Conservation (phyloP, 192 early-diverging fungal genomes). For the Podila clonocystis region DNA sequence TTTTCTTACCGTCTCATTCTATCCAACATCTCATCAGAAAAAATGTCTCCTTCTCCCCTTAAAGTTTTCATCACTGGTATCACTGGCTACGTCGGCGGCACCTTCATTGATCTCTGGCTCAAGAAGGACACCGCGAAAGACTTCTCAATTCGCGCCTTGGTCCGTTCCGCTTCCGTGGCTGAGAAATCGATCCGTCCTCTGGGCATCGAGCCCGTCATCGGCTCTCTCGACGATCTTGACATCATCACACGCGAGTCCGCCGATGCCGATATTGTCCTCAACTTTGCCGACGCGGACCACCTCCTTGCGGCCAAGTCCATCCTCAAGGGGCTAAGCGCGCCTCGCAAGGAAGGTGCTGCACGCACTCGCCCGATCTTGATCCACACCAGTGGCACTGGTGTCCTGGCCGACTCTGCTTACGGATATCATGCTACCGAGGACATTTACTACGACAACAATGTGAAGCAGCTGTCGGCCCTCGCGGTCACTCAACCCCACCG, state of each 20-base stretch:
- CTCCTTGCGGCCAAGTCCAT: constrained; percentile 23
- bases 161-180: constrained; percentile 25
- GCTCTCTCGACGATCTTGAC: constrained; percentile 21
- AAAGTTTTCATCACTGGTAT: constrained; percentile 31
- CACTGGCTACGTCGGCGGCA: constrained; percentile 42
- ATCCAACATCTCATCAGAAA: no score
- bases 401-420: constrained; percentile 19
- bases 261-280: constrained; percentile 36
- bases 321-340: constrained; percentile 16
- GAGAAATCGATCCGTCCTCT: constrained; percentile 20
- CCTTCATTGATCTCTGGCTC: constrained; percentile 23
- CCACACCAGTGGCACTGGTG: constrained; percentile 44
- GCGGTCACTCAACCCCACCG: constrained; percentile 21
- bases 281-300: constrained; percentile 38
- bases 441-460: constrained; percentile 35
- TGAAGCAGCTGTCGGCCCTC: constrained; percentile 10
- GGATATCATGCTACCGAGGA: constrained; percentile 7
- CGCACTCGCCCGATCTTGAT: constrained; percentile 37
- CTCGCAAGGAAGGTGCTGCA: constrained; percentile 2
- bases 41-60: neutral
- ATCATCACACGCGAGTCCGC: constrained; percentile 17
- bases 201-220: constrained; percentile 39
- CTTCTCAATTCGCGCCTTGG: constrained; percentile 26
- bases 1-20: no score
- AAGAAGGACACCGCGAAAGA: constrained; percentile 6